phyloP scores from a whole-genome alignment of 768 basidiomycete species.

The Cystoderma amianthinum region DNA sequence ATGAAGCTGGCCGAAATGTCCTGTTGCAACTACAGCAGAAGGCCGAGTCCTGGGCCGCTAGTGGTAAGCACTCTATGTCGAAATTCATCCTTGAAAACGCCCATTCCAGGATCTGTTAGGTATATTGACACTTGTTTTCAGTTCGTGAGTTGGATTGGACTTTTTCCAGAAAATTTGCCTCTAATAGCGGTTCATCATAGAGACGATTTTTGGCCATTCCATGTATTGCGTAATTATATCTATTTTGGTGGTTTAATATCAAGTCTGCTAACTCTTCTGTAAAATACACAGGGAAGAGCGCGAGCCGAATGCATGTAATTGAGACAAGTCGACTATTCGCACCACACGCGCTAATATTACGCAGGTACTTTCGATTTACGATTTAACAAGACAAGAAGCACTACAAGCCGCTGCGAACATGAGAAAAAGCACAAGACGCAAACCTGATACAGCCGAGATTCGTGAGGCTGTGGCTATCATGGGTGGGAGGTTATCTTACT shows the following conservation, averaged over 20 bases:
- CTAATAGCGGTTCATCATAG: conserved; percentile 31
- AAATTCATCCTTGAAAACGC: conserved; percentile 3
- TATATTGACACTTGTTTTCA: conserved; percentile 75
- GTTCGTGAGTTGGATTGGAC: conserved; percentile 42
- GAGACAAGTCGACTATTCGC: not conserved
- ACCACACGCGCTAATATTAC: not conserved
- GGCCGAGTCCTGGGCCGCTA: conserved; percentile 81
- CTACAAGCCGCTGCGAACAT: conserved; percentile 47
- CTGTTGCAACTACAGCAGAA: conserved; percentile 83
- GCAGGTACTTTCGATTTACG: conserved; percentile 65
- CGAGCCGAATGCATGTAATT: conserved; percentile 64
- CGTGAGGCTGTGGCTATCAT: conserved; percentile 50
- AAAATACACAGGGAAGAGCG: conserved; percentile 47
- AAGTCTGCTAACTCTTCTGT: conserved; percentile 1
- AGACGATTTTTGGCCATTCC: conserved; percentile 83
- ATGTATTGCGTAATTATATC: conserved; percentile 46
- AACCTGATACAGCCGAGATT: conserved; percentile 27
- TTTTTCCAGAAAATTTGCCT: too few relatives aligned
- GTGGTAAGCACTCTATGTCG: conserved; percentile 37
- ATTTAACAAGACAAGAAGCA: conserved; percentile 57
- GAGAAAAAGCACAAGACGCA: conserved; percentile 26
- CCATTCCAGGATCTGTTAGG: conserved; percentile 26
- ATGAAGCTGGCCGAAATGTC: conserved; percentile 70
- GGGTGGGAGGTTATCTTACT: conserved; percentile 76
- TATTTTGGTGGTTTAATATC: conserved; percentile 8